These are phyloP conservation scores for Clavispora phyllophila DNA, from an alignment of 805 yeast genomes.

Conservation along the genomic window DNA sequence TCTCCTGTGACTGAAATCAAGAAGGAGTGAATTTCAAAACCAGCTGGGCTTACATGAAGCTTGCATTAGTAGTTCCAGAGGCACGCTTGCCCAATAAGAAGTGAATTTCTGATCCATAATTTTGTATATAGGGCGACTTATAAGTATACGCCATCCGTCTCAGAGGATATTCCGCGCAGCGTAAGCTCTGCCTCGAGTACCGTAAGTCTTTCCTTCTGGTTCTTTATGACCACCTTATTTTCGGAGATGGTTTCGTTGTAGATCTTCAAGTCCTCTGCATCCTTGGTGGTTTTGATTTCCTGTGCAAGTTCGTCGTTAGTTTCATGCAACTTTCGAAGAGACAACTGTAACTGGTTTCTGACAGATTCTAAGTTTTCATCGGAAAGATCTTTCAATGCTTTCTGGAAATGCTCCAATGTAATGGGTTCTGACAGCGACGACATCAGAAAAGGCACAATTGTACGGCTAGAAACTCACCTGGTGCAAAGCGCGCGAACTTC, in stretches of 20 bases:
- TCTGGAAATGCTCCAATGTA: conserved; percentile 38
- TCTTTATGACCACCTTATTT: conserved; percentile 49
- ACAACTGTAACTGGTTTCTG: conserved; percentile 18
- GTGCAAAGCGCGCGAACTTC: not conserved
- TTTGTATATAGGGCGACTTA: conserved; percentile 1
- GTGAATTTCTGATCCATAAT: not conserved
- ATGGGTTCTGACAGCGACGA: conserved; percentile 22
- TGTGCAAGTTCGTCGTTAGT: conserved; percentile 46
- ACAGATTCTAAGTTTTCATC: conserved; percentile 29
- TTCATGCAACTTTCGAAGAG: conserved; percentile 35
- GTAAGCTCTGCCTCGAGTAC: conserved; percentile 44
- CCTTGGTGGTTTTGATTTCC: conserved; percentile 28
- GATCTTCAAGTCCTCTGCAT: conserved; percentile 43
- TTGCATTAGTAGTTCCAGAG: no score
- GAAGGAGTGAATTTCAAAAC: conserved; percentile 13
- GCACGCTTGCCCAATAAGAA: conserved; percentile 2
- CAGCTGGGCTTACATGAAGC: no score
- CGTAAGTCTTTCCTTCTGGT: conserved; percentile 43
- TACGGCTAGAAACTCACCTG: not conserved
- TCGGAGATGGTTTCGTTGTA: conserved; percentile 54
- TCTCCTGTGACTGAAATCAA: conserved; percentile 26
- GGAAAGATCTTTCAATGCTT: conserved; percentile 50
- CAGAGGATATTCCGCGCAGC: conserved; percentile 28
- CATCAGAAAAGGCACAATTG: conserved; percentile 11
- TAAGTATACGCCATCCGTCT: conserved; percentile 6